Base-by-base conservation (phyloP, 495 filamentous ascomycete species). In the Aspergillus olivimuriae region DNA sequence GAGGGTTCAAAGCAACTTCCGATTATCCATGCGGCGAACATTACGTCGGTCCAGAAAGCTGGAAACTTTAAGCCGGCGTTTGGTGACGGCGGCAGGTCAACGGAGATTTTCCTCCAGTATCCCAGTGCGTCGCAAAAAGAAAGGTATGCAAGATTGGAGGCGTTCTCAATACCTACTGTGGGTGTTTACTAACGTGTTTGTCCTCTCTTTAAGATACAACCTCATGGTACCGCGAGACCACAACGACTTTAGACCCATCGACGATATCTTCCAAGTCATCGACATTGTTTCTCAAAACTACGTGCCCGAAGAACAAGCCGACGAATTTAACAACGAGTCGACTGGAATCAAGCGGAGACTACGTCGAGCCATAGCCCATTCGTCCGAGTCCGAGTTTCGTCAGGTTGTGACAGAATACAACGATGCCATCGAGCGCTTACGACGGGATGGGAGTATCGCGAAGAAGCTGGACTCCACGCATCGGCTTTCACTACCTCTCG, bases 191-290 rank as follows among this genome's bases (percentile, higher is more conserved):
- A 19, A 38, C 42, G 46, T 47, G 42, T 21, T 23, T 39, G 6
- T 22, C 43, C n/a, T 24, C n/a, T 39, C 40, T 43, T 41, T 15
- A 53, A 87, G 84, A 50, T 97, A 88, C 55, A 73, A 91, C 43
- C 77, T 90, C 6, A 84, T 90, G 22, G 76, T 75, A 40, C 82
- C 86, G 12, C 80, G 79, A 46, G 86, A 92, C 31, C 77, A 69
- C 22, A 75, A 83, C 43, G 80, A 92, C 53, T 95, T 95, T 66
- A 82, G 87, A 49, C 83, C 89, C 4, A 65, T 90, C 43, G 78
- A 84, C 52, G 92, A 97, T 50, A 95, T 96, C 47, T 70, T 84
- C 41, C 75, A 83, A 37, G 84, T 87, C 11, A 80, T 95, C 36
- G 78, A 88, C 44, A 74, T 76, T 19, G 82, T 95, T 18, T 74